Base-by-base conservation (phyloP, 305 asterid genomes). In the Nicotiana rustica region DNA sequence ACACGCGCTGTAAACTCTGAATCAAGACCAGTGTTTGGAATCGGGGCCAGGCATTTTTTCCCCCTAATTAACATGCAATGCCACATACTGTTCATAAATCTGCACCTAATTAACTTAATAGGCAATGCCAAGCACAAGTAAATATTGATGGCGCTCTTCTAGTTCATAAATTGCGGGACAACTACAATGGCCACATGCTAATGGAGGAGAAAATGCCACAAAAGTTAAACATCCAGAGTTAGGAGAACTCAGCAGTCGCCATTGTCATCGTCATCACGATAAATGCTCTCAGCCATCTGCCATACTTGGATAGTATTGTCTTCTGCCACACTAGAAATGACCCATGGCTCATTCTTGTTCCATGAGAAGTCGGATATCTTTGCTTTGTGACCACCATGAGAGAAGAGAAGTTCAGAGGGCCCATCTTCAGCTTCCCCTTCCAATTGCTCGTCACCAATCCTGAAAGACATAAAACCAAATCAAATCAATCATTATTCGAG, bases 351-450 rank as follows among this genome's bases (percentile, higher is more conserved):
- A 68, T 90, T 91, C 85, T 91, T 87, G 91, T 94, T 94, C 99
- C 99, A 96, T 12, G 98, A 94, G 67, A 96, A 92, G 88, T 96
- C 99, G 0, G 98, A 92, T 76, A 94, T 92, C 87, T 91, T 96
- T 18, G 98, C 97, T 85, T 89, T 94, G 83, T 96, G 99, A 77
- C 99, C 98, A 10, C 99, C 99, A 75, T 94, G 99, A 83, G 98
- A 89, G 88, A 96, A 96, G 31, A 96, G 92, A 77, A 96, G 98
- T 89, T 96, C 99, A 0, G 99, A 89, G 4, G 99, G 98, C 0
- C 98, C 98, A 78, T 96, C 99, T 85, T 93, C 98, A 47, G 97
- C 99, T 95, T 95, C 99, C 77, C 98, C 99, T 89, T 95, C 98
- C 93, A 90, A 86, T 87, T 94, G 98, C 87, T 96, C 98, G 18